These are phyloP conservation scores for Telfairia occidentalis DNA, from an alignment of 331 rosid genomes.

Conservation along the genomic window DNA sequence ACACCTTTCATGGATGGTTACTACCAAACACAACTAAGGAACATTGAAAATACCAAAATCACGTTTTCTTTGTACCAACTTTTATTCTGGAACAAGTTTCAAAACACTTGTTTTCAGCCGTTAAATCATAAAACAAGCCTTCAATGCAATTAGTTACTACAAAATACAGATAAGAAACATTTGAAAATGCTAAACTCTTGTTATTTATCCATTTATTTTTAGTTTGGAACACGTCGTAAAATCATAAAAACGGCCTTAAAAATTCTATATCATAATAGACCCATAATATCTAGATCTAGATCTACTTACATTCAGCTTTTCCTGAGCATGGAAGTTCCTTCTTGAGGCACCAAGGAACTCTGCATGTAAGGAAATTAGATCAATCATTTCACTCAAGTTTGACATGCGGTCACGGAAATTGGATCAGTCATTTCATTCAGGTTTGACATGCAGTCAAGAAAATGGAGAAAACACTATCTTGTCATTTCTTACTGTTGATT, in stretches of 20 bases:
- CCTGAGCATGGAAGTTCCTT: conserved; percentile 48
- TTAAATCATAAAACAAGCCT: background rate
- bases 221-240: background rate
- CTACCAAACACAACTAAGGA: background rate
- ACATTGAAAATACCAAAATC: background rate
- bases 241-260: background rate
- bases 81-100: background rate
- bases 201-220: background rate
- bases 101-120: background rate
- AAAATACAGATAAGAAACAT: background rate
- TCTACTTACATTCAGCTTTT: conserved; percentile 40
- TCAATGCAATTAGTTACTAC: background rate
- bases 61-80: background rate
- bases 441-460: background rate
- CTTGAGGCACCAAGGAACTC: conserved; percentile 56
- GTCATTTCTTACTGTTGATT: conserved; percentile 28
- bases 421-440: background rate
- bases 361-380: conserved; percentile 13
- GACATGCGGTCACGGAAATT: background rate
- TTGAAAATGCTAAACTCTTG: background rate
- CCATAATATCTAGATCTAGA: background rate
- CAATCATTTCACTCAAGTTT: background rate
- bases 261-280: background rate
- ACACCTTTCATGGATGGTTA: background rate
- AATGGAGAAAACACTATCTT: background rate